Evolutionary conservation across 2,329 filamentous ascomycete genomes (phyloP).

Genomic region (Leptosphaerulina australis): DNA sequence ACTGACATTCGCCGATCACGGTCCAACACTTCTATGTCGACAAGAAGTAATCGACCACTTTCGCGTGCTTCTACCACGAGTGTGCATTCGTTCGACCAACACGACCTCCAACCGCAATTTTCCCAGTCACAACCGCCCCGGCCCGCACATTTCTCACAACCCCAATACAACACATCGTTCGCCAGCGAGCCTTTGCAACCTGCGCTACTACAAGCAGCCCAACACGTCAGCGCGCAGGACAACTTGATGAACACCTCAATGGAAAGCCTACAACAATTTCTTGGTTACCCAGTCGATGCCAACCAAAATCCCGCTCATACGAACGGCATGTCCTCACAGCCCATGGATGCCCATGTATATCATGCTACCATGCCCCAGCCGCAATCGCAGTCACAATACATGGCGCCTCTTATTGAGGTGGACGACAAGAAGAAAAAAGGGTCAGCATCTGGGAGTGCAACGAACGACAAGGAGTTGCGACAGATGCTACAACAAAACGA

Average conservation of each 20-base stretch:
- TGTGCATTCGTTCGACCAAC: constrained; percentile 50
- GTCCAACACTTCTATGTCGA: constrained; percentile 54
- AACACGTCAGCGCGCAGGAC: constrained; percentile 46
- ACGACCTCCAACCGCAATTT: constrained; percentile 32
- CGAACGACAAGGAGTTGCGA: constrained; percentile 81
- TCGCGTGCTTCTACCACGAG: constrained; percentile 59
- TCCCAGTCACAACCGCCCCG: constrained; percentile 25
- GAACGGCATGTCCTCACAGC: constrained; percentile 32
- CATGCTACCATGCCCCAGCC: constrained; percentile 36
- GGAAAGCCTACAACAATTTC: constrained; percentile 44
- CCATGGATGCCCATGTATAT: constrained; percentile 39
- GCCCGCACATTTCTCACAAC: constrained; percentile 26
- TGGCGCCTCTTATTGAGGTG: constrained; percentile 37
- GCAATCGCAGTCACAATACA: constrained; percentile 34
- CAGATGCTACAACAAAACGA: constrained; percentile 74
- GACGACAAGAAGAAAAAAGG: constrained; percentile 62
- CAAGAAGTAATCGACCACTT: constrained; percentile 52
- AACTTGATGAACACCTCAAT: constrained; percentile 37
- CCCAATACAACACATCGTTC: constrained; percentile 39
- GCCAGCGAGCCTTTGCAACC: constrained; percentile 39
- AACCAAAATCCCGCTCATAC: constrained; percentile 23
- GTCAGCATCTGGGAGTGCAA: constrained; percentile 71
- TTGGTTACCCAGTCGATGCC: constrained; percentile 35
- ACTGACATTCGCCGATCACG: constrained; percentile 51
- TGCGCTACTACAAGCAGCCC: constrained; percentile 44